These are phyloP conservation scores for Schrenkiella parvula DNA, from an alignment of 345 rosid genomes.

Conservation along the genomic window DNA sequence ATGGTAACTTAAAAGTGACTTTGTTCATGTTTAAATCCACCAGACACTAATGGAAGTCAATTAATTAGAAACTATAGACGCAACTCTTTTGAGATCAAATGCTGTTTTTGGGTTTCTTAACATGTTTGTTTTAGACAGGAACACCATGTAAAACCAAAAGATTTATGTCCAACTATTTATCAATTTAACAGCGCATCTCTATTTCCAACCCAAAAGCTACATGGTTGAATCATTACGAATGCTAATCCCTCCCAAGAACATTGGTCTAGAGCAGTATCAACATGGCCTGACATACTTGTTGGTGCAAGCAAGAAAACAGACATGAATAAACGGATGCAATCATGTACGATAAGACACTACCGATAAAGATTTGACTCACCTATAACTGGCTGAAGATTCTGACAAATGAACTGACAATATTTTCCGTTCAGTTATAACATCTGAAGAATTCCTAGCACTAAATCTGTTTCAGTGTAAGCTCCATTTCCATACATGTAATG, in stretches of 20 bases:
- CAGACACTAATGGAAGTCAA: not conserved
- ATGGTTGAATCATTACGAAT: not conserved
- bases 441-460: not conserved
- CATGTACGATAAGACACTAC: too few relatives aligned
- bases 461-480: not conserved
- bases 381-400: not conserved
- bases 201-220: not conserved
- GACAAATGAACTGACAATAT: not conserved
- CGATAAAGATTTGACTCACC: not conserved
- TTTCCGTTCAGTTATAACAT: not conserved
- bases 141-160: not conserved
- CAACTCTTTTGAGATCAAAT: not conserved
- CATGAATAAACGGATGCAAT: too few relatives aligned
- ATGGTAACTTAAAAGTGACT: not conserved
- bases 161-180: not conserved
- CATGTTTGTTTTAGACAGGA: not conserved
- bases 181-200: not conserved
- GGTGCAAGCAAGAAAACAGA: not conserved
- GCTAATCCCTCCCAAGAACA: not conserved
- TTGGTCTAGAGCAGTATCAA: not conserved
- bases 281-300: not conserved
- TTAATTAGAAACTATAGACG: not conserved
- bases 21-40: not conserved
- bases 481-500: not conserved
- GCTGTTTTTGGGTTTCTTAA: not conserved